Conservation (phyloP, 2,329 filamentous ascomycete genomes). For the Pseudogymnoascus sp. region DNA sequence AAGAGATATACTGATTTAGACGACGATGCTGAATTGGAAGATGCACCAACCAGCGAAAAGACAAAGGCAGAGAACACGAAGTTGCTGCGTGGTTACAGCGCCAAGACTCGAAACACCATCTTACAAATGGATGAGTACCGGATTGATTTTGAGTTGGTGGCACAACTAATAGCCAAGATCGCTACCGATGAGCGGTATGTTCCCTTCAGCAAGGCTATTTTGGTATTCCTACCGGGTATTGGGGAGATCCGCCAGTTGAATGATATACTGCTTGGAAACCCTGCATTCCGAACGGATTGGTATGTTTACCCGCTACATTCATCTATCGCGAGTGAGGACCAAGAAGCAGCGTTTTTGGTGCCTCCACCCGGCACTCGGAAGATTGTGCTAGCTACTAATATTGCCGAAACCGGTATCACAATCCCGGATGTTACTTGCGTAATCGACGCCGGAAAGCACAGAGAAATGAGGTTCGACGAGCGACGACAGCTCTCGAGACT, state of each 20-base stretch:
- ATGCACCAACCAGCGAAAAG: constrained; percentile 39
- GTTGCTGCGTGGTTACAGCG: constrained; percentile 64
- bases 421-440: constrained; percentile 97
- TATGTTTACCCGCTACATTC: constrained; percentile 86
- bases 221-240: constrained; percentile 93
- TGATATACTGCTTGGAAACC: constrained; percentile 71
- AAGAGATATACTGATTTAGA: constrained; percentile 53
- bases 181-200: constrained; percentile 58
- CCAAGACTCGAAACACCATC: constrained; percentile 66
- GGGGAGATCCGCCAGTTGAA: constrained; percentile 86
- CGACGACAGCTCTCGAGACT: constrained; percentile 81
- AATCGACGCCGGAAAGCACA: constrained; percentile 92
- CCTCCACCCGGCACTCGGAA: constrained; percentile 78
- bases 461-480: constrained; percentile 96
- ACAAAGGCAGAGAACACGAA: constrained; percentile 49
- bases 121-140: constrained; percentile 79
- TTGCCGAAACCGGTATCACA: constrained; percentile 96
- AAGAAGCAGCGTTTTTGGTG: constrained; percentile 83
- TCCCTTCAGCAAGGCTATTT: constrained; percentile 75
- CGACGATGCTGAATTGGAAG: constrained; percentile 45
- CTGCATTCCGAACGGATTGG: constrained; percentile 69
- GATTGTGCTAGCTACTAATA: constrained; percentile 94
- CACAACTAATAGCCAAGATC: constrained; percentile 69
- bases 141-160: constrained; percentile 81
- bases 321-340: constrained; percentile 89